Percentiles rank a stretch among this genome's conserved stretches.
Conservation (phyloP, 1,284 basidiomycete genomes). For the Microbotryum violaceum region DNA sequence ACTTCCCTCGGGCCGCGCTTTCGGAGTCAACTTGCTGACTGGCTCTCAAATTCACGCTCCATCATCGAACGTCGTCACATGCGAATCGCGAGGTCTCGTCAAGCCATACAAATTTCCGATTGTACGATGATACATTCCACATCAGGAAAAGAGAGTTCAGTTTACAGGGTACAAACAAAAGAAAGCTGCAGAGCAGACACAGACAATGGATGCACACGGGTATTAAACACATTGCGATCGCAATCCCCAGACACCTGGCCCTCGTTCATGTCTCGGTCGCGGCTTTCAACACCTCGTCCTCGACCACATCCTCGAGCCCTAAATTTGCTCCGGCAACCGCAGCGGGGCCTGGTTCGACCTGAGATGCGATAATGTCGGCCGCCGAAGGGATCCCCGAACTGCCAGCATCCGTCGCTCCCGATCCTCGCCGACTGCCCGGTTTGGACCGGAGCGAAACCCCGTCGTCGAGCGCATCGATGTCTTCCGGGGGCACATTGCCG, state of each 20-base stretch:
- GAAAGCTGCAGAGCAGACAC: background rate
- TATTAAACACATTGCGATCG: background rate
- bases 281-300: constrained; percentile 13
- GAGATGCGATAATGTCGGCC: too few relatives aligned
- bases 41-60: background rate
- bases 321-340: background rate
- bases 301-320: constrained; percentile 16
- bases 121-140: background rate
- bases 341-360: background rate
- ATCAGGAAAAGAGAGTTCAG: background rate
- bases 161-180: background rate
- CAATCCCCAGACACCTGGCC: background rate
- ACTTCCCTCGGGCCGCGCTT: background rate
- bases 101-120: background rate
- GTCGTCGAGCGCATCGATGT: background rate
- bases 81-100: background rate
- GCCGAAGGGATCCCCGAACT: background rate
- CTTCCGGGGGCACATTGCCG: background rate
- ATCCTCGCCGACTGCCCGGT: constrained; percentile 9
- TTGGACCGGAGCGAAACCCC: constrained; percentile 5
- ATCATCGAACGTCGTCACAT: background rate
- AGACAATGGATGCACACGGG: background rate
- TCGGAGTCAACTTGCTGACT: background rate
- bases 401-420: constrained; percentile 18
- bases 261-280: background rate